phyloP scores from a whole-genome alignment of 23 red algal genomes.

The Cyanidioschyzon merolae region DNA sequence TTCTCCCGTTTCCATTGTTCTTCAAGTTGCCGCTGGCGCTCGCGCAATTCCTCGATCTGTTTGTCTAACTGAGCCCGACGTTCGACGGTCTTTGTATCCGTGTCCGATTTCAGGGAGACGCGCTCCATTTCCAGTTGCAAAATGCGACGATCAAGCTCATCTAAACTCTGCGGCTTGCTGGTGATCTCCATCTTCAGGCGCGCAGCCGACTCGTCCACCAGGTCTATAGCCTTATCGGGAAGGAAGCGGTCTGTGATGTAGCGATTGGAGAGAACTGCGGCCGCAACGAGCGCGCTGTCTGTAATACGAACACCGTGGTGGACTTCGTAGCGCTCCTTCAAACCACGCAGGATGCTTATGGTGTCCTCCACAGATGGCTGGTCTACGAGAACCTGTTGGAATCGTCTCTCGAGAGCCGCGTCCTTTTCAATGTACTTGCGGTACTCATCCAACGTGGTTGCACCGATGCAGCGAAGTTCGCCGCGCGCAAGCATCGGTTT shows the following conservation, averaged over 20 bases:
- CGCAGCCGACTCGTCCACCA: slow-evolving; percentile 88
- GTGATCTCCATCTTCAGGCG: slow-evolving; percentile 96
- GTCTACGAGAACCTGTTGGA: slow-evolving; percentile 89
- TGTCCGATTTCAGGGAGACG: slow-evolving; percentile 71
- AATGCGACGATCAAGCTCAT: slow-evolving; percentile 65
- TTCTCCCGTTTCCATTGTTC: slow-evolving; percentile 76
- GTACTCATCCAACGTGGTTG: slow-evolving; percentile 97
- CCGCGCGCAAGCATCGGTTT: slow-evolving; percentile 97
- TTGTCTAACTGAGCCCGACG: slow-evolving; percentile 36
- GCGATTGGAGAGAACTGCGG: slow-evolving; percentile 69
- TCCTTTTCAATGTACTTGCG: slow-evolving; percentile 99
- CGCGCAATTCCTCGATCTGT: slow-evolving; percentile 49
- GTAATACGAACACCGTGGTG: slow-evolving; percentile 96
- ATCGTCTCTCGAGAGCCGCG: slow-evolving; percentile 88
- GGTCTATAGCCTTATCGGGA: slow-evolving; percentile 99
- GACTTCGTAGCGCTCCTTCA: slow-evolving; percentile 93
- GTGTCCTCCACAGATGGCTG: slow-evolving; percentile 89
- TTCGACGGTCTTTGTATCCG: slow-evolving; percentile 30
- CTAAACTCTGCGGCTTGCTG: slow-evolving; percentile 77
- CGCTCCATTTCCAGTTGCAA: slow-evolving; percentile 97
- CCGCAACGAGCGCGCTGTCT: slow-evolving; percentile 75
- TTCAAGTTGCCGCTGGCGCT: slow-evolving; percentile 61
- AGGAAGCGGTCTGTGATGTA: slow-evolving; percentile 96
- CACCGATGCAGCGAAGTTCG: slow-evolving; percentile 96
- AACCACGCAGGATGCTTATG: slow-evolving; percentile 76